Evolutionary conservation across 768 basidiomycete genomes (phyloP).

Genomic region (Daedalea quercina): DNA sequence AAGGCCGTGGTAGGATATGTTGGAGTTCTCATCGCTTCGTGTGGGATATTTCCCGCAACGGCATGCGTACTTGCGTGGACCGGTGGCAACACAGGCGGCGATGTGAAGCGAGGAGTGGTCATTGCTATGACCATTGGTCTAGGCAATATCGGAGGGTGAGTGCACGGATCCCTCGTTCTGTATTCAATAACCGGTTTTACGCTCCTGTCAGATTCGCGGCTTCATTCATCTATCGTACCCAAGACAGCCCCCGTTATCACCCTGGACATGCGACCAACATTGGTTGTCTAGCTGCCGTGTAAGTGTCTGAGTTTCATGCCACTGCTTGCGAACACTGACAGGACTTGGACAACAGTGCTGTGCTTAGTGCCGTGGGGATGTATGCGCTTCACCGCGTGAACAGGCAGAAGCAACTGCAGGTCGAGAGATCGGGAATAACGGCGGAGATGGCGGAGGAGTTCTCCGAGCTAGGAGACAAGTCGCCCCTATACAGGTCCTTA

Average conservation of each 20-base stretch:
- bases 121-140: slow-evolving; percentile 48
- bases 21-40: slow-evolving; percentile 41
- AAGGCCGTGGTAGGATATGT: slow-evolving; percentile 27
- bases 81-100: slow-evolving; percentile 48
- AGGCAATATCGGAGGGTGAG: slow-evolving; percentile 49
- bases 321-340: background rate
- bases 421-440: background rate
- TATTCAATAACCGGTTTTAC: too few relatives aligned
- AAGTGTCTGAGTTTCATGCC: background rate
- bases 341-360: background rate
- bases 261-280: slow-evolving; percentile 8
- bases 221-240: slow-evolving; percentile 31
- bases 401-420: background rate
- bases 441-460: background rate
- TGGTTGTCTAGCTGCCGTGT: slow-evolving; percentile 5
- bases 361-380: background rate
- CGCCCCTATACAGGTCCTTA: slow-evolving; percentile 5
- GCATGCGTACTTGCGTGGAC: slow-evolving; percentile 32
- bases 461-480: background rate
- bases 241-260: slow-evolving; percentile 9
- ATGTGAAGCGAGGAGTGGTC: slow-evolving; percentile 43
- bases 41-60: slow-evolving; percentile 4
- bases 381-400: background rate
- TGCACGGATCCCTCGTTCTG: background rate
- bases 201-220: slow-evolving; percentile 29